Percentiles rank a stretch among this genome's conserved stretches.
phyloP scores from a whole-genome alignment of 805 yeast genomes.

The Suhomyces sp. region DNA sequence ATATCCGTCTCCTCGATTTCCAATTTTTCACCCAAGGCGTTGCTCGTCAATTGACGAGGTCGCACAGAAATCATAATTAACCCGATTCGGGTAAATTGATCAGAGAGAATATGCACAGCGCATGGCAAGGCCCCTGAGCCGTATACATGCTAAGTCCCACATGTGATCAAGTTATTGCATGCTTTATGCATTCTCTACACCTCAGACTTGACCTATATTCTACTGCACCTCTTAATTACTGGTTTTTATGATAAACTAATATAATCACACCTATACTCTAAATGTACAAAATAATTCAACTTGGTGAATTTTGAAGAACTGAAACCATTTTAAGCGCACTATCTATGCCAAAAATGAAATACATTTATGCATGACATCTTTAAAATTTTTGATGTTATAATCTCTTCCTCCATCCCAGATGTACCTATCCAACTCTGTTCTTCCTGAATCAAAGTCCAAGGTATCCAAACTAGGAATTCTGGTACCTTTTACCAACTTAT shows the following conservation, averaged over 20 bases:
- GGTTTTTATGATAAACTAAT: not conserved
- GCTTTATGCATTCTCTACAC: not conserved
- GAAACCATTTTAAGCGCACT: not conserved
- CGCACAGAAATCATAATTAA: constrained; percentile 1
- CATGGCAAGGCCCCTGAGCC: not conserved
- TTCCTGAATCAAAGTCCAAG: constrained; percentile 77
- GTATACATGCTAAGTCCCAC: not conserved
- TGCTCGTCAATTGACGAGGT: constrained; percentile 4
- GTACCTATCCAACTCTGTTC: constrained; percentile 77
- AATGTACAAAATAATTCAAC: not conserved
- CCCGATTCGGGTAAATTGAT: constrained; percentile 2
- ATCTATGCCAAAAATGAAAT: constrained; percentile 33
- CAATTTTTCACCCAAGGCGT: not conserved
- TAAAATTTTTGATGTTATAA: constrained; percentile 31
- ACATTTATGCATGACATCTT: constrained; percentile 32
- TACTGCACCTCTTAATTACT: not conserved
- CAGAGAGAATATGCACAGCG: not conserved
- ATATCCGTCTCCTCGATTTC: not conserved
- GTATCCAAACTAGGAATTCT: constrained; percentile 67
- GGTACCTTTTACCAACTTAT: constrained; percentile 60
- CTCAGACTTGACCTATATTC: not conserved
- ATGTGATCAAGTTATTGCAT: not conserved
- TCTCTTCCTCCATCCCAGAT: constrained; percentile 75
- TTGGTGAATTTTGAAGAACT: not conserved
- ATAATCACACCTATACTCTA: not conserved